Conservation (phyloP, 257 asterid genomes). For the Scutellaria minor region DNA sequence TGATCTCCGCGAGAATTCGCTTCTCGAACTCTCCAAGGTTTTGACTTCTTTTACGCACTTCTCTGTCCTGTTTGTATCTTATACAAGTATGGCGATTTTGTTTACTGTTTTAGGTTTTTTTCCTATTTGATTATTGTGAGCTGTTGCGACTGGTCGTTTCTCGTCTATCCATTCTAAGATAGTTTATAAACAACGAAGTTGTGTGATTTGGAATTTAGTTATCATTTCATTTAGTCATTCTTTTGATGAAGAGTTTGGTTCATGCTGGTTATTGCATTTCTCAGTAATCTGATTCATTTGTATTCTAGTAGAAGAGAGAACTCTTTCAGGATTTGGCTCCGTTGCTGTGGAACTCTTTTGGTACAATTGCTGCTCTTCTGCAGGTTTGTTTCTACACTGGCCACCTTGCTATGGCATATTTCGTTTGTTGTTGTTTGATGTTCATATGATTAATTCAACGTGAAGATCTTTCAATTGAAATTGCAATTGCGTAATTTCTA, state of each 20-base stretch:
- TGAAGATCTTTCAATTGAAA: neutral
- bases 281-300: conserved; percentile 22
- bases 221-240: neutral
- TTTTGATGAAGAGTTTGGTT: too few species aligned
- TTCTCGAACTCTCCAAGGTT: conserved; percentile 82
- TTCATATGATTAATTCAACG: neutral
- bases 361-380: conserved; percentile 82
- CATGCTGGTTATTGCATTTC: conserved; percentile 15
- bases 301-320: conserved; percentile 65
- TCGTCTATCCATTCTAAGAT: neutral
- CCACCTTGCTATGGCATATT: neutral
- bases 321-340: conserved; percentile 82
- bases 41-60: neutral
- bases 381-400: conserved; percentile 56
- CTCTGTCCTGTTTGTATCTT: neutral
- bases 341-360: conserved; percentile 79
- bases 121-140: too few species aligned
- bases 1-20: conserved; percentile 78
- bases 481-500: neutral
- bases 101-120: neutral
- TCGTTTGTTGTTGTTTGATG: conserved; percentile 1
- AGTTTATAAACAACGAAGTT: neutral
- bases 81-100: too few species aligned
- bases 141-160: neutral
- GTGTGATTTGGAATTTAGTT: neutral